Base-by-base conservation (phyloP, 164 flowering plant species). In the Vitis rotundifolia region DNA sequence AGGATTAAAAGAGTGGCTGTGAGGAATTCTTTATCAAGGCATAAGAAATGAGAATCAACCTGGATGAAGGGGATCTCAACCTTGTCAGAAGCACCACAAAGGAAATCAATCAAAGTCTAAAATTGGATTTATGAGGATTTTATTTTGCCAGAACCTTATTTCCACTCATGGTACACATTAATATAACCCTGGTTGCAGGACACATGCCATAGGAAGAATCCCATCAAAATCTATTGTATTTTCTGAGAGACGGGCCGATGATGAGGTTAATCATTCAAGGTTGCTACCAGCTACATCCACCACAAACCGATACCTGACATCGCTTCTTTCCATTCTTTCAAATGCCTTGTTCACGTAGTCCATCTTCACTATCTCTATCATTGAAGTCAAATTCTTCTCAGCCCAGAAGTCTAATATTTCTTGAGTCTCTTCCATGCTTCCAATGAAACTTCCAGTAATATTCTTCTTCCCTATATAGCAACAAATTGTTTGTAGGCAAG, bases 231-330 rank as follows among this genome's bases (percentile, higher is more conserved):
- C 22, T 59, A 65, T 47, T 18, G 49, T 51, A 8, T 9, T 28
- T 11, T 50, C 13, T 8, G 12, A 4, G 3, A 31, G 16, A 5
- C 15, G 51, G 72, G 16, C 9, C 26, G 50, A n/a, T 58, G 65
- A 50, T 1, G 28, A 57, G 63, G 12, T 9, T 55, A 60, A 52
- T 76, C 68, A 67, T 48, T 71, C 71, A 12, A 75, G 81, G 37
- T 79, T 76, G 77, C 85, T 81, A 15, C 80, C 81, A 6, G 81
- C 80, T 6, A 84, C 86, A 76, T 87, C 86, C 49, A 85, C 37
- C 52, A 85, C 83, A 62, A 84, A 84, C 81, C 87, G 77, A 61
- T 85, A 82, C 75, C 85, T 79, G 51, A 86, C 89, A 68, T 86
- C 87, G 26, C 80, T 83, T 73, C 59, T 83, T 44, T 80, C 88